Conservation (phyloP, 257 asterid genomes). For the Fraxinus anomala region DNA sequence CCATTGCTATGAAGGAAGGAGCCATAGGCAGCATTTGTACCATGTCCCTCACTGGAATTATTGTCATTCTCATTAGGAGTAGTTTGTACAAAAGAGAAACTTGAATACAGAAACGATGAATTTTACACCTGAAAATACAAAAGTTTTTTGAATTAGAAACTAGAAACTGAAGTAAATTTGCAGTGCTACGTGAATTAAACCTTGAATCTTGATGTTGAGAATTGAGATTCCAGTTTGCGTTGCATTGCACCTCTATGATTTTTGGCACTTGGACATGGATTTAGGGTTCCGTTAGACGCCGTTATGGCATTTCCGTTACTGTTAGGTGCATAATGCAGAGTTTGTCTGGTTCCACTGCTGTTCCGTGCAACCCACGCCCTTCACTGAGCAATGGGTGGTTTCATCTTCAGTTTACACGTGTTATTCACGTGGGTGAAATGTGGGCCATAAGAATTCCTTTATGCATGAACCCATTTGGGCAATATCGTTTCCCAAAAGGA, state of each 20-base stretch:
- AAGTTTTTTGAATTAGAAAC: not conserved
- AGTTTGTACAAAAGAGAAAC: not conserved
- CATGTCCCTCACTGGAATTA: slow-evolving; percentile 33
- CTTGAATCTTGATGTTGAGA: not conserved
- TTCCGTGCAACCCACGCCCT: slow-evolving; percentile 22
- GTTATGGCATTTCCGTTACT: not conserved
- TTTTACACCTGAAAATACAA: slow-evolving; percentile 26
- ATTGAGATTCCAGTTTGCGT: not conserved
- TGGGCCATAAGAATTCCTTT: not conserved
- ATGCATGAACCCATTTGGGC: too few species aligned
- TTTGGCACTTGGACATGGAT: not conserved
- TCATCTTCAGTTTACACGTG: slow-evolving; percentile 12
- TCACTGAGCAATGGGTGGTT: not conserved
- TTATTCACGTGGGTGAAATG: slow-evolving; percentile 22
- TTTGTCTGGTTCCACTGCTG: slow-evolving; percentile 9
- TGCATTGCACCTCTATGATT: too few species aligned
- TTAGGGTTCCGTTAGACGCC: slow-evolving; percentile 1
- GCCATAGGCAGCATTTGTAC: slow-evolving; percentile 30
- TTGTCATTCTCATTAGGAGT: slow-evolving; percentile 23
- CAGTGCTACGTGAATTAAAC: not conserved
- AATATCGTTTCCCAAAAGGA: too few species aligned
- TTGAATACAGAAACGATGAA: slow-evolving; percentile 3
- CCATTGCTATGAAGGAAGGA: slow-evolving; percentile 29
- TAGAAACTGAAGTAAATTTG: not conserved
- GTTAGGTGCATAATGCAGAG: not conserved